phyloP scores from a whole-genome alignment of 169 alveolate species.

The Plasmodium sp. region DNA sequence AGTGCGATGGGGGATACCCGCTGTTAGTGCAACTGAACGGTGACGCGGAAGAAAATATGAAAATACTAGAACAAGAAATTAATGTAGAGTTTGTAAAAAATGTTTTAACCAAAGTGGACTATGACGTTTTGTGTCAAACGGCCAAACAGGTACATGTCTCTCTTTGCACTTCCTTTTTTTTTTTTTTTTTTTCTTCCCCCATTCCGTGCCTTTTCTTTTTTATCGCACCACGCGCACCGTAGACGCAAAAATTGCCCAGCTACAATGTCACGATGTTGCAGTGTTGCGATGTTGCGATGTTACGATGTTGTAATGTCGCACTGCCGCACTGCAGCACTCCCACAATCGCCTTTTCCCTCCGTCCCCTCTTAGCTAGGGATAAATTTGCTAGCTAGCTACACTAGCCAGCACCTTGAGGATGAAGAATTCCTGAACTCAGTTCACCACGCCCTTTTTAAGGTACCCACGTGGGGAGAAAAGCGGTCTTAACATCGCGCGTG shows the following conservation, averaged over 20 bases:
- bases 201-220: background rate
- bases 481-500: background rate
- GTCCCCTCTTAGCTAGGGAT: constrained; percentile 74
- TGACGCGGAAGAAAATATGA: constrained; percentile 69
- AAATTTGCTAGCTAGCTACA: constrained; percentile 74
- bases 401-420: constrained; percentile 77
- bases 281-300: too few relatives aligned
- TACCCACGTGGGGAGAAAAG: constrained; percentile 12
- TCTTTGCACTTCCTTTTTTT: background rate
- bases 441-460: constrained; percentile 82
- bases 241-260: background rate
- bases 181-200: background rate
- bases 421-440: constrained; percentile 79
- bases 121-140: constrained; percentile 78
- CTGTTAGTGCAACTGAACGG: constrained; percentile 57
- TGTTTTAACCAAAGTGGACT: constrained; percentile 82
- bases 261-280: too few relatives aligned
- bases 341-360: background rate
- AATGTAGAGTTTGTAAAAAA: constrained; percentile 81
- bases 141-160: constrained; percentile 80
- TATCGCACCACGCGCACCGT: background rate
- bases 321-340: background rate
- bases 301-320: too few relatives aligned
- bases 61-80: constrained; percentile 79
- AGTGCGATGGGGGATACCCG: constrained; percentile 84